Conservation (phyloP, 768 basidiomycete species). For the Leccinellum luteum region DNA sequence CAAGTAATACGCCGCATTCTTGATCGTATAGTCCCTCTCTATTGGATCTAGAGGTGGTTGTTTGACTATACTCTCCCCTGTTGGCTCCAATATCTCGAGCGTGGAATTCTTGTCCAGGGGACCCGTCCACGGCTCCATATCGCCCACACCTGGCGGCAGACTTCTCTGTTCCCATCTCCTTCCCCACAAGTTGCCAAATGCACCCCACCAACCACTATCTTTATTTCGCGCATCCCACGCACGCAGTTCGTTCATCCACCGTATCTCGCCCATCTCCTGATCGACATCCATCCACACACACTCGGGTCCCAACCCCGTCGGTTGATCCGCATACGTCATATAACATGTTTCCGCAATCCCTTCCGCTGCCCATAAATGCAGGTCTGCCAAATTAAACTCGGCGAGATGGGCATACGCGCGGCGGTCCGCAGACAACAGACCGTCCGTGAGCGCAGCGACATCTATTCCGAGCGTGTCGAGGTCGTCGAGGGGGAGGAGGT, state of each 20-base stretch:
- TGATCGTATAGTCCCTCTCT: slow-evolving; percentile 53
- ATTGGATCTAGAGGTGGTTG: not conserved
- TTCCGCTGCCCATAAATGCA: slow-evolving; percentile 73
- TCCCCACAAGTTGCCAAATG: not conserved
- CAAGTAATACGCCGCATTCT: slow-evolving; percentile 49
- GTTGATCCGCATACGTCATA: slow-evolving; percentile 66
- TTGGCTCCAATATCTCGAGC: not conserved
- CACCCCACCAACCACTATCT: not conserved
- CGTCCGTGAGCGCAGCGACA: slow-evolving; percentile 32
- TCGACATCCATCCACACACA: slow-evolving; percentile 17
- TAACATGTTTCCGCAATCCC: slow-evolving; percentile 76
- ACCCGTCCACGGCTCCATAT: slow-evolving; percentile 25
- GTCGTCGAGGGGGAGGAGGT: slow-evolving; percentile 56
- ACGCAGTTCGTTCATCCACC: slow-evolving; percentile 35
- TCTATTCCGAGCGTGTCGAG: slow-evolving; percentile 48
- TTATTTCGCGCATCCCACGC: slow-evolving; percentile 38
- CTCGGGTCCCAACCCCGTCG: slow-evolving; percentile 69
- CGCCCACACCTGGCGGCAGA: slow-evolving; percentile 50
- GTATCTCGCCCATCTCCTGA: slow-evolving; percentile 6
- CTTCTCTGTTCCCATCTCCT: slow-evolving; percentile 23
- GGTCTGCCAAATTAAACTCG: slow-evolving; percentile 49
- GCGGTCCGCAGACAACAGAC: slow-evolving; percentile 18
- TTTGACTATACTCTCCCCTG: not conserved
- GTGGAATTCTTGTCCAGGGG: slow-evolving; percentile 1
- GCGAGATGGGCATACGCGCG: slow-evolving; percentile 38